Percentiles rank a stretch among this genome's conserved stretches.
phyloP scores from a whole-genome alignment of 163 green algal species.

The Trebouxiophyceae sp. region DNA sequence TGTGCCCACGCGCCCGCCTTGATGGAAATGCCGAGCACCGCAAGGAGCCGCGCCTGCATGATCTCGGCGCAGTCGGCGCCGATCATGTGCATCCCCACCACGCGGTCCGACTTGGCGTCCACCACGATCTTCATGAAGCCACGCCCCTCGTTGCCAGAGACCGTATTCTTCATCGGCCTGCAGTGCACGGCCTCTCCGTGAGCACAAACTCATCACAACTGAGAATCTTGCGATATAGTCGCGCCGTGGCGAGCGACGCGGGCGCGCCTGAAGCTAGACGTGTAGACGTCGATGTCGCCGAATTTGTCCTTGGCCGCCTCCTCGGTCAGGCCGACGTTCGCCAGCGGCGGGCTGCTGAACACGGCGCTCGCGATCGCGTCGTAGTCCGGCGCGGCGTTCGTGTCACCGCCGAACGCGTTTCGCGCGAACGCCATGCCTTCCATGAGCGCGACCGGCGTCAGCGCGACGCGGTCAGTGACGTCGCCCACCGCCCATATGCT shows the following conservation, averaged over 20 bases:
- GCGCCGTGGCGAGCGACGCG: too few relatives aligned
- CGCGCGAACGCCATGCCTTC: constrained; percentile 47
- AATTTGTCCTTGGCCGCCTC: constrained; percentile 57
- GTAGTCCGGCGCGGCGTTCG: constrained; percentile 18
- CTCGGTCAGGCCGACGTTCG: constrained; percentile 77
- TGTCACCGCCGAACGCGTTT: constrained; percentile 15
- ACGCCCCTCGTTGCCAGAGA: constrained; percentile 48
- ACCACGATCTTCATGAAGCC: constrained; percentile 68
- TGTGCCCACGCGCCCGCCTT: background rate
- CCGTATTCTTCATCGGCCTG: constrained; percentile 84
- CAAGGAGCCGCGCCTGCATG: constrained; percentile 36
- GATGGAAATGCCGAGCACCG: background rate
- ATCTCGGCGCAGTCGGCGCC: constrained; percentile 54
- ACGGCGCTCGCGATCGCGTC: constrained; percentile 37
- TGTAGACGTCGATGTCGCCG: constrained; percentile 80
- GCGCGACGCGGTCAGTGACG: constrained; percentile 72
- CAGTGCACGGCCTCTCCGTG: too few relatives aligned
- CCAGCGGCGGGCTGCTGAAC: constrained; percentile 71
- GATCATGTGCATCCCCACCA: constrained; percentile 65
- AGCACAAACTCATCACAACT: too few relatives aligned
- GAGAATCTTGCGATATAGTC: too few relatives aligned
- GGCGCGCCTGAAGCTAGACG: constrained; percentile 64
- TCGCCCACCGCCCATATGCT: constrained; percentile 84
- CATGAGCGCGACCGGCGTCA: constrained; percentile 83
- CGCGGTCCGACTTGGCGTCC: constrained; percentile 31